These are phyloP conservation scores for Glycine latifolia DNA, from an alignment of 306 rosid species.

Conservation along the genomic window DNA sequence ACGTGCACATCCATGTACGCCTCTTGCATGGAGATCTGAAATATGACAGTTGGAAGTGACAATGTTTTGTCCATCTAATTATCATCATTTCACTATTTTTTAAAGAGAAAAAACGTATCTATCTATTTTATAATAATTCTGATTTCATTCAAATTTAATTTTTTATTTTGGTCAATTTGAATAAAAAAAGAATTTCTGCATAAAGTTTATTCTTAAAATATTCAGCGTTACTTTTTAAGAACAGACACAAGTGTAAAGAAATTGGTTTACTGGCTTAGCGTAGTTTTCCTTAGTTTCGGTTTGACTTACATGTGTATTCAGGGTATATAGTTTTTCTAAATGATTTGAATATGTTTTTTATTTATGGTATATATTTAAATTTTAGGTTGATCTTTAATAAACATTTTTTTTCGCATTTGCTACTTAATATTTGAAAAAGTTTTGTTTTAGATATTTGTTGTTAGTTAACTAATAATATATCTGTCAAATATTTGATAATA, in stretches of 20 bases:
- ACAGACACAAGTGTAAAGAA: not conserved
- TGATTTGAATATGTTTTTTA: too few relatives aligned
- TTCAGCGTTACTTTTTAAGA: not conserved
- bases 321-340: not conserved
- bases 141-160: not conserved
- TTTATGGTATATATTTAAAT: too few relatives aligned
- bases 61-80: constrained; percentile 29
- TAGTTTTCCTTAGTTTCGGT: not conserved
- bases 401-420: too few relatives aligned
- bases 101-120: not conserved
- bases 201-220: not conserved
- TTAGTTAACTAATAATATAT: too few relatives aligned
- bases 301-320: constrained; percentile 39
- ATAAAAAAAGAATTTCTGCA: not conserved
- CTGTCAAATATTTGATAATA: too few relatives aligned
- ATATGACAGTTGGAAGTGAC: constrained; percentile 53
- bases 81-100: not conserved
- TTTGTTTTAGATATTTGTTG: too few relatives aligned
- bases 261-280: not conserved
- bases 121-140: not conserved
- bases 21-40: constrained; percentile 44
- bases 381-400: too few relatives aligned
- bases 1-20: constrained; percentile 36
- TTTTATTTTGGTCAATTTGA: not conserved
- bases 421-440: too few relatives aligned